Base-by-base conservation (phyloP, 768 basidiomycete genomes). In the Rhodotorula graminis region DNA sequence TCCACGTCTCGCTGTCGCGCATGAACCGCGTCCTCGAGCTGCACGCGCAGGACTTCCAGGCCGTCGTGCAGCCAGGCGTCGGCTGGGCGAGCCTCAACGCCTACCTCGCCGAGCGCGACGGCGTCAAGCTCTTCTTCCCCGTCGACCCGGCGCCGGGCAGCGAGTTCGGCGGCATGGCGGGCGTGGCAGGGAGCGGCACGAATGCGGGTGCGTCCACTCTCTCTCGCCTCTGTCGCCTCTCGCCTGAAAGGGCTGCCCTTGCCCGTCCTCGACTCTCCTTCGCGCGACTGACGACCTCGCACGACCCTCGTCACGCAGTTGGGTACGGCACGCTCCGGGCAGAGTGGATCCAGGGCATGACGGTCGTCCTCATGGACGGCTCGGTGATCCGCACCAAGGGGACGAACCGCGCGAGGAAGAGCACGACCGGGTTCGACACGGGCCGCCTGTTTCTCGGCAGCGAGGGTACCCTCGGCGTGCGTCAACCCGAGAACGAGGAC, bases 391-490 rank as follows among this genome's bases (percentile, higher is more conserved):
- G 93, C 78, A 96, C 93, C 3, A 87, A 92, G 14, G 82, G 77
- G 76, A 80, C 10, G 44, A 81, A 72, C 68, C 70, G 71, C 29
- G 71, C 66, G 25, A 63, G 66, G 61, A 94, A 96, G 79, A 92
- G 90, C 7, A 86, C 92, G 1, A 90, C 91, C 0, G 93, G 93
- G 0, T 93, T 90, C 77, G 93, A 94, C 78, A 85, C 86, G 2
- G 93, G 90, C 0, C 93, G 93, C 79, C 80, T 93, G 6, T 93
- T 93, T 82, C 89, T 93, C 61, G 92, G 92, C 9, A 90, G 91
- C 5, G 92, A 93, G 29, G 76, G 76, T 16, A 77, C 76, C 0
- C 69, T 77, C 8, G 76, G 68, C 29, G 67, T 61, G 14, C 44
- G 65, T 37, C 37, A 9, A 37, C 37, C 9, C 44, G 44, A 46